These are phyloP conservation scores for Penicillium sp. DNA, from an alignment of 2,329 filamentous ascomycete genomes.

Conservation along the genomic window DNA sequence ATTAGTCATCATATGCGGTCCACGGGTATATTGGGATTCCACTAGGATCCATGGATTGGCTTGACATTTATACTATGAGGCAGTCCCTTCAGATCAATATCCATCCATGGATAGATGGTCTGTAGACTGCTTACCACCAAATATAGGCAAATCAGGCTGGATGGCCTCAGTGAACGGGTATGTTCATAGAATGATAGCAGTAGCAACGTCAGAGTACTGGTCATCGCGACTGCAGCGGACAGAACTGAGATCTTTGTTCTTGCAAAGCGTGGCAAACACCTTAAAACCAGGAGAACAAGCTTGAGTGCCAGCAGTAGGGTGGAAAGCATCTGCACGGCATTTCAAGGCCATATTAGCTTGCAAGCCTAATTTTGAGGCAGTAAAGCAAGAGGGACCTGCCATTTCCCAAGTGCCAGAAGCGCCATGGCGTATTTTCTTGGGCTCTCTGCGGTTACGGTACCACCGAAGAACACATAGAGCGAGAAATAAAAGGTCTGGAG, in stretches of 20 bases:
- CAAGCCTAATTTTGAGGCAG: not conserved
- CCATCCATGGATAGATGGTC: too few species aligned
- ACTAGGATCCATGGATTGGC: too few species aligned
- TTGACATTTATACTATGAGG: too few species aligned
- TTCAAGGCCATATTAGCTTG: not conserved
- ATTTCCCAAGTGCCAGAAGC: not conserved
- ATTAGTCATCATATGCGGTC: not conserved
- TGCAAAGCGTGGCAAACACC: not conserved
- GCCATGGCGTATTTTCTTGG: not conserved
- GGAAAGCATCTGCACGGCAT: not conserved
- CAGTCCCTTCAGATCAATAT: too few species aligned
- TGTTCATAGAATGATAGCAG: not conserved
- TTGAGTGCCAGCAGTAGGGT: not conserved
- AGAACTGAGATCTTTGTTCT: not conserved
- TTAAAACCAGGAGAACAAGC: not conserved
- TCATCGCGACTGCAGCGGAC: not conserved
- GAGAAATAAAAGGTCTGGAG: not conserved
- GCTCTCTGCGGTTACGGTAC: not conserved
- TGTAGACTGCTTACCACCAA: not conserved
- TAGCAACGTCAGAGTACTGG: not conserved
- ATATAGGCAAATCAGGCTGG: not conserved
- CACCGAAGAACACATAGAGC: not conserved
- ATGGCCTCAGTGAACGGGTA: not conserved
- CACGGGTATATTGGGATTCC: too few species aligned
- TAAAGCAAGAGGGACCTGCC: not conserved